Evolutionary conservation across 108 stramenopile genomes (phyloP), one percentile per base, ranked within the genome.

Genomic region (Bacterosira constricta): DNA sequence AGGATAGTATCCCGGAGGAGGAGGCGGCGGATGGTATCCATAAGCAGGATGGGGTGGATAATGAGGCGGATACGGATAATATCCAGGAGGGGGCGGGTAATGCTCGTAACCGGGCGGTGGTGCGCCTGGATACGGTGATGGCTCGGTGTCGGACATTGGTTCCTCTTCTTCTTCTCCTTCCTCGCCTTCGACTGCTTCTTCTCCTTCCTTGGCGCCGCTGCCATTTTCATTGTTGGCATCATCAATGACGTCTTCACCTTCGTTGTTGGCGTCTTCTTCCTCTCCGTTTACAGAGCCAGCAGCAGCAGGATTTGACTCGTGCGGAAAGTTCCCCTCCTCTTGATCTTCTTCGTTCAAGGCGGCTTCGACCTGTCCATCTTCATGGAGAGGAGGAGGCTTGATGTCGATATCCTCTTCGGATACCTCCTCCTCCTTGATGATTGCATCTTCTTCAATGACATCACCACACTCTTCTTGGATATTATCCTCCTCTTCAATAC

Each of bases 1-100:
- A 35, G 79, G 79, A 36, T 73, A 77, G 7, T 66, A 65, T n/a
- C 46, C 39, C 71, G 63, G 53, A 73, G 63, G 21, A n/a, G 66
- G 52, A 29, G 81, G 84, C 17, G 80, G 84, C 34, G 61, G 50
- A 1, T 26, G 55, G 13, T 27, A 32, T 6, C 4, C 7, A 31
- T 32, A 10, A 15, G 47, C 17, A 11, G 4, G 31, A 86, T n/a
- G 86, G 44, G 6, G 52, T 52, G 12, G 79, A 32, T 12, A 85
- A 83, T 38, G 80, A 54, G 31, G 70, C 20, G 36, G 44, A 34
- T 64, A 64, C 8, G 63, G 63, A 49, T 49, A 47, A 50, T 49
- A 56, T 34, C 30, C 55, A 15, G 55, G 55, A 31, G 55, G 55
- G 17, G 55, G 55, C 3, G 55, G 32, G 41, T 42, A 42, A n/a